These are phyloP conservation scores for Phaeotremella fagi DNA, from an alignment of 768 basidiomycete genomes.

Conservation along the genomic window DNA sequence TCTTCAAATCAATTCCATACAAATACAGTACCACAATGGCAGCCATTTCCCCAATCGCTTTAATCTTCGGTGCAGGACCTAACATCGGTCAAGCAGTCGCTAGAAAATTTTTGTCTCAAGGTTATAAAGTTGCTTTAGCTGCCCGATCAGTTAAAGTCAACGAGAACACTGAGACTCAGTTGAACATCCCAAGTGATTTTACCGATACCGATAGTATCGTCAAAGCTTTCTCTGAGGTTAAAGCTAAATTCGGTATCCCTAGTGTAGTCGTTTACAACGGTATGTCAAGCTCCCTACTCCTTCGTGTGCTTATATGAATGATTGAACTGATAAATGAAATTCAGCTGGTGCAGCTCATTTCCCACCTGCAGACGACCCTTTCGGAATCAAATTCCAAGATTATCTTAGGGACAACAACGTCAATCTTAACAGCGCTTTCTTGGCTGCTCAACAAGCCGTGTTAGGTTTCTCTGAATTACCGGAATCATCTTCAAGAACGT, in stretches of 20 bases:
- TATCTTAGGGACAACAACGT: constrained; percentile 6
- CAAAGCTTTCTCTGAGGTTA: constrained; percentile 11
- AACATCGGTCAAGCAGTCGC: constrained; percentile 18
- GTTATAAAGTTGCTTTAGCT: constrained; percentile 19
- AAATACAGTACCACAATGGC: not conserved
- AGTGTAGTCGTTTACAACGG: constrained; percentile 23
- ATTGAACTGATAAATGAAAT: not conserved
- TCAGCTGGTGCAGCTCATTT: constrained; percentile 2
- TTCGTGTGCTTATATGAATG: no score
- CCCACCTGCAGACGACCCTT: constrained; percentile 11
- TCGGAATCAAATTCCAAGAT: constrained; percentile 3
- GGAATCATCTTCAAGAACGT: constrained; percentile 3
- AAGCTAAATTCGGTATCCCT: constrained; percentile 11
- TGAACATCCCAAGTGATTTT: constrained; percentile 16
- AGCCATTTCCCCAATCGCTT: constrained; percentile 1
- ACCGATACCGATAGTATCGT: constrained; percentile 6
- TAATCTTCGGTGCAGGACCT: constrained; percentile 22
- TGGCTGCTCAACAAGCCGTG: constrained; percentile 22
- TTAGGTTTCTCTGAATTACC: constrained; percentile 8
- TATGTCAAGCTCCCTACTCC: not conserved
- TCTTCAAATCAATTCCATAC: no score
- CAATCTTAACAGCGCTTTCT: constrained; percentile 8
- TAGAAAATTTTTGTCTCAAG: constrained; percentile 5
- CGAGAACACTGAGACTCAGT: constrained; percentile 7
- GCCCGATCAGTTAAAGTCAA: constrained; percentile 13